Conservation (phyloP, 169 alveolate species). For the Cryptosporidium canis region DNA sequence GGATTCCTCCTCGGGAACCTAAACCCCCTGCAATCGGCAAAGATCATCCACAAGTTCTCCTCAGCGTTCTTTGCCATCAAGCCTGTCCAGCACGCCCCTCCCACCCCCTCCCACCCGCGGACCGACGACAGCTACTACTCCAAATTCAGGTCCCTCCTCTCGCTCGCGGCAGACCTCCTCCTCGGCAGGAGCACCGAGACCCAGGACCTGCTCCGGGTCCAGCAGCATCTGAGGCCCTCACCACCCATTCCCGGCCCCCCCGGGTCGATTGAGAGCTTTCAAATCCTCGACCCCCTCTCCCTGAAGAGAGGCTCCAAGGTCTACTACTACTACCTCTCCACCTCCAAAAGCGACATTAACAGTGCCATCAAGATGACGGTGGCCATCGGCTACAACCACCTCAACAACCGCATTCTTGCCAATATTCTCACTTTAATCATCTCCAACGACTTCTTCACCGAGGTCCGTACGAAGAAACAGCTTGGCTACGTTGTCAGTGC, state of each 20-base stretch:
- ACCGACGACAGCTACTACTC: too few relatives aligned
- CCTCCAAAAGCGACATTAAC: not conserved
- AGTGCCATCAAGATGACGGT: not conserved
- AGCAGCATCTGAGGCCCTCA: not conserved
- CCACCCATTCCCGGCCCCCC: not conserved
- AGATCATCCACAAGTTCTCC: not conserved
- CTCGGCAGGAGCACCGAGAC: not conserved
- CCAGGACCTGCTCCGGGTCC: not conserved
- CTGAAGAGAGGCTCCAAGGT: not conserved
- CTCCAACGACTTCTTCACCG: slow-evolving; percentile 13
- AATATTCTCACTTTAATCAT: not conserved
- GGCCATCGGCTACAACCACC: not conserved
- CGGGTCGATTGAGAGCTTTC: not conserved
- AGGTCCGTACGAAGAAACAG: slow-evolving; percentile 25
- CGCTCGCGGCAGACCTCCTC: not conserved
- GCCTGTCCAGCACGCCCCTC: too few relatives aligned
- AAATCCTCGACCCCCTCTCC: slow-evolving; percentile 7
- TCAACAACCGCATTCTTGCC: not conserved
- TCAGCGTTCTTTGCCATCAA: not conserved
- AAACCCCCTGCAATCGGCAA: not conserved
- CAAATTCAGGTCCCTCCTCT: not conserved
- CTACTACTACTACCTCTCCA: not conserved
- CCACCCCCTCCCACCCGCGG: too few relatives aligned
- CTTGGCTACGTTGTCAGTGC: not conserved
- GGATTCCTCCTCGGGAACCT: slow-evolving; percentile 28